A percentile compares a stretch with the other conserved stretches of the same genome.
These are phyloP conservation scores for Tylopilus rubrobrunneus DNA, from an alignment of 768 basidiomycete genomes.

Conservation along the genomic window DNA sequence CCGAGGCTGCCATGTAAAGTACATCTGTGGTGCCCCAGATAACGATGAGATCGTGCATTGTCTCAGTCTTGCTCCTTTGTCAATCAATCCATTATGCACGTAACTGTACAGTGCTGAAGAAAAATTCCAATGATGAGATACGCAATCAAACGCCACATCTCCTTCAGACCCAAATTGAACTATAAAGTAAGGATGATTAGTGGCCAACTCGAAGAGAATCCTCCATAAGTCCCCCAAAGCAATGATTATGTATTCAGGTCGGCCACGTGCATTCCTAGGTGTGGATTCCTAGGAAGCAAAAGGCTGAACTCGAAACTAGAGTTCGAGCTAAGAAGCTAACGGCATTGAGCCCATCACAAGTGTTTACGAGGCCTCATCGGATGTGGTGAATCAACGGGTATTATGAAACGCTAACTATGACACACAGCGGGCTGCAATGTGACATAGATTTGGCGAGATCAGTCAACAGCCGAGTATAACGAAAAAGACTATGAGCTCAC, in stretches of 20 bases:
- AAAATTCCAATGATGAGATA: not conserved
- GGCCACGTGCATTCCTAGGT: slow-evolving; percentile 1
- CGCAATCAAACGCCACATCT: slow-evolving; percentile 25
- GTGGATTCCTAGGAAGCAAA: not conserved
- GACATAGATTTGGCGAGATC: slow-evolving; percentile 16
- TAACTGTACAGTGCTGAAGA: not conserved
- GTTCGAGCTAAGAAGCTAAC: not conserved
- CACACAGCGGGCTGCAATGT: slow-evolving; percentile 14
- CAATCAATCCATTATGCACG: not conserved
- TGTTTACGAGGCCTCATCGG: slow-evolving; percentile 15
- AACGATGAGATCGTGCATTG: slow-evolving; percentile 1
- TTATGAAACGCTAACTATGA: slow-evolving; percentile 18
- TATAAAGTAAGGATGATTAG: not conserved
- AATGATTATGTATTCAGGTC: slow-evolving; percentile 1
- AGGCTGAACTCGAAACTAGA: not conserved
- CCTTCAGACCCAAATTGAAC: slow-evolving; percentile 15
- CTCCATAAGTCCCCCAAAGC: not conserved
- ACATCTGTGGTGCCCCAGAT: not conserved
- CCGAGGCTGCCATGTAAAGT: slow-evolving; percentile 9
- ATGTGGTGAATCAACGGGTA: slow-evolving; percentile 23
- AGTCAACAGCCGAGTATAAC: slow-evolving; percentile 5
- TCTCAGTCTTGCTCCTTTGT: not conserved
- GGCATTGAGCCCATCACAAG: not conserved
- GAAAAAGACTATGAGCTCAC: slow-evolving; percentile 8
- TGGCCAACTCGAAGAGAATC: not conserved